Base-by-base conservation (phyloP, 768 basidiomycete genomes). In the Leccinum longicurvipes region DNA sequence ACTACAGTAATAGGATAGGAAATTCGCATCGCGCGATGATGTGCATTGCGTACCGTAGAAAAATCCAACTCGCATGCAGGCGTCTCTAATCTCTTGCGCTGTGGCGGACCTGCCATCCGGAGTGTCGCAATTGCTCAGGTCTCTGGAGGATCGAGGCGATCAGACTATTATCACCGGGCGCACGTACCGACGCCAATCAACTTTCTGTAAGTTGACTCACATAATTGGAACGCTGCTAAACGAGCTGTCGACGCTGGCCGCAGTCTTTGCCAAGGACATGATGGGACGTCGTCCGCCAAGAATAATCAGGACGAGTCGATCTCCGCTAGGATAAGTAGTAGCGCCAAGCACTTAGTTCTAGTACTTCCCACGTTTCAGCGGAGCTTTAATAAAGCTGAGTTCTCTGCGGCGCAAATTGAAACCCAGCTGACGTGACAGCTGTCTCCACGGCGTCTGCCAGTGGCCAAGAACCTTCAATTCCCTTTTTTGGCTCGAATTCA, bases 11-110 rank as follows among this genome's bases (percentile, higher is more conserved):
- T 12, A 42, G 10, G 41, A 15, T 42, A 42, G 17, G 8, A 42
- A 42, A 19, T 19, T 19, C 19, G n/a, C 19, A 23, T 14, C 41
- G 41, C 17, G 6, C 4, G n/a, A 50, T 24, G 31, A 36, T 6
- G 19, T 10, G 19, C 15, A 10, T 19, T 42, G 11, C 74, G 19
- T 60, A 87, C 87, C 80, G 62, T 93, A 94, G 69, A 94, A 89
- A 67, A 95, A 93, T 1, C 92, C 92, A 6, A 90, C 89, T 51
- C 82, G 79, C 53, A 90, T 83, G 60, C 89, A 92, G 0, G 92
- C 91, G 59, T 88, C 78, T 53, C 86, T 77, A 41, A 94, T 79
- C 57, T 82, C 70, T 21, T 72, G 64, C 0, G 84, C 89, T 3
- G 92, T 70, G 3, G 65, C 69, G 50, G 67, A 65, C 41, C 80